Evolutionary conservation across 2,329 filamentous ascomycete species (phyloP), one percentile per base, ranked within the genome.

Genomic region (Beauveria brongniartii): DNA sequence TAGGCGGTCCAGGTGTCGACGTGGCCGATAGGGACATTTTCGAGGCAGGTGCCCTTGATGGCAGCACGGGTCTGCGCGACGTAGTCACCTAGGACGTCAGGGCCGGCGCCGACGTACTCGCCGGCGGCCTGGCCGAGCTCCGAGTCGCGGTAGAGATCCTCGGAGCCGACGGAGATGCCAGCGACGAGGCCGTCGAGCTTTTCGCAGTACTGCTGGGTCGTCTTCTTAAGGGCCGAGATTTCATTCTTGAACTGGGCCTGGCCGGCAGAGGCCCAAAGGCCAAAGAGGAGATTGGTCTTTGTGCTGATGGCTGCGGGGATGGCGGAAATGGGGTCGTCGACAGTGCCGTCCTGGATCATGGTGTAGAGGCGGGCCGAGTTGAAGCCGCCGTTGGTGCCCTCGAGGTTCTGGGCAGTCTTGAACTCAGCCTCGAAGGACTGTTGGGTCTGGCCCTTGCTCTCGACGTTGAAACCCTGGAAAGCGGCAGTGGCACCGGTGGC

Each of bases 1-100:
- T 85, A 92, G 57, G 84, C 84, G 41, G 87, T 91, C 91, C 91
- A 96, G 56, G 92, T 95, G 71, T 96, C 92, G 71, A 96, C 91
- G 74, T 96, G 92, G 57, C 91, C 91, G 63, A 96, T 78, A 20
- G 83, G 78, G 51, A 78, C 81, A 26, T 75, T 74, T 43, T 80
- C 75, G 26, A 89, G 77, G 54, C 76, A 70, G 16, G 89, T 91
- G 63, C 82, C 83, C 30, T 81, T 70, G 69, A 95, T 83, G 63
- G 83, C 78, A 30, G 78, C 73, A 64, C 86, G 84, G 63, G 90
- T 85, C 71, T 88, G 78, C 62, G 80, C 73, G 78, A 96, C 91
- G 76, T 92, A 94, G 62, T 76, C 73, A 68, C 85, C 81, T 44
- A 96, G 77, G 12, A 77, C 78, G 44, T 78, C 76, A 5, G 91